A percentile compares a stretch with the other conserved stretches of the same genome.
phyloP scores from a whole-genome alignment of 2,329 filamentous ascomycete species.

The Penicillium psychrosexuale region DNA sequence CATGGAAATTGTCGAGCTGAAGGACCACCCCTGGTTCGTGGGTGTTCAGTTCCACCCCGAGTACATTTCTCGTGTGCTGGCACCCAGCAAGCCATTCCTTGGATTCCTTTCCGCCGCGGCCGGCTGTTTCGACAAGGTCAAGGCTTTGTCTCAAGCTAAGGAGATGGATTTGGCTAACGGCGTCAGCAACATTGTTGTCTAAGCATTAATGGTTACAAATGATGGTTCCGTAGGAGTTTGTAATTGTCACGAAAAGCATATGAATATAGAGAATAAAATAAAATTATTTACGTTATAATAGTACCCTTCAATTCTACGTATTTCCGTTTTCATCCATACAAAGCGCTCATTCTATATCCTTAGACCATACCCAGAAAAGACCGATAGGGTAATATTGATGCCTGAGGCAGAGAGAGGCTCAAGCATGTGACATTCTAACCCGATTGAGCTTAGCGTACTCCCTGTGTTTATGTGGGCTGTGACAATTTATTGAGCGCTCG shows the following conservation, averaged over 20 bases:
- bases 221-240: slow-evolving; percentile 8
- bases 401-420: slow-evolving; percentile 5
- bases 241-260: slow-evolving; percentile 14
- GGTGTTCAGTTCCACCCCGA: slow-evolving; percentile 87
- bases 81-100: slow-evolving; percentile 71
- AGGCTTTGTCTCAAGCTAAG: slow-evolving; percentile 9
- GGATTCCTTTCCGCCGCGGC: slow-evolving; percentile 79
- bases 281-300: neutral
- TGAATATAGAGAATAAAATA: slow-evolving; percentile 14
- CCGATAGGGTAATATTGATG: neutral
- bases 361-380: too few species aligned
- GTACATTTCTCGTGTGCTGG: slow-evolving; percentile 71
- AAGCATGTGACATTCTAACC: slow-evolving; percentile 18
- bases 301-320: neutral
- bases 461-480: slow-evolving; percentile 23
- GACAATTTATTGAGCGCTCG: slow-evolving; percentile 22
- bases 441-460: slow-evolving; percentile 9
- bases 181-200: slow-evolving; percentile 15
- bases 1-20: slow-evolving; percentile 80
- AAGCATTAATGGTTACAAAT: slow-evolving; percentile 8
- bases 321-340: too few species aligned
- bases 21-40: slow-evolving; percentile 79
- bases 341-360: too few species aligned
- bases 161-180: slow-evolving; percentile 15
- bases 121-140: slow-evolving; percentile 47